Percentiles rank a stretch among this genome's conserved stretches.
Conservation (phyloP, 2,329 filamentous ascomycete species). For the Pseudophaeomoniella oleicola region DNA sequence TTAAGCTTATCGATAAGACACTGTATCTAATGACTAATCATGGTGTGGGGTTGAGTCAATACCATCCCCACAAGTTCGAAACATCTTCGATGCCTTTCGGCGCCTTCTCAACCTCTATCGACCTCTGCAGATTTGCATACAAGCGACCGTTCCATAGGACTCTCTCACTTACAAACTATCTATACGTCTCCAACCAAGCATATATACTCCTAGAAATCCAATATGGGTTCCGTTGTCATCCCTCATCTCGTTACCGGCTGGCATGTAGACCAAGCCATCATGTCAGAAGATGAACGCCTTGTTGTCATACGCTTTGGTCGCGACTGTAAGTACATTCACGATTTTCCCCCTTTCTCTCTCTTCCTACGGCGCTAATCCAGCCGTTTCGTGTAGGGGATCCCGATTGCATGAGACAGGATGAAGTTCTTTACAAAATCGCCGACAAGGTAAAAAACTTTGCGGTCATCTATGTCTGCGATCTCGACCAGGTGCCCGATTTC, state of each 20-base stretch:
- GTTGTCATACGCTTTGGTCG: slow-evolving; percentile 89
- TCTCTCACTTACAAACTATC: too few relatives aligned
- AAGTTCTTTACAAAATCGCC: slow-evolving; percentile 87
- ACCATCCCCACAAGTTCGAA: too few relatives aligned
- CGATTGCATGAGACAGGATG: slow-evolving; percentile 62
- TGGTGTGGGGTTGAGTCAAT: too few relatives aligned
- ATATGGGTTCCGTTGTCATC: slow-evolving; percentile 81
- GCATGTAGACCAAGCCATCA: slow-evolving; percentile 97
- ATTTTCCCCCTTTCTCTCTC: slow-evolving; percentile 7
- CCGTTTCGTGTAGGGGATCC: slow-evolving; percentile 36
- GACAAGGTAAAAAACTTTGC: slow-evolving; percentile 89
- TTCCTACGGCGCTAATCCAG: too few relatives aligned
- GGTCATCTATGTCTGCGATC: slow-evolving; percentile 85
- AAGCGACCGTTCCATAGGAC: too few relatives aligned
- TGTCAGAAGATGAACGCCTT: slow-evolving; percentile 77
- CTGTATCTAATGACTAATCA: too few relatives aligned
- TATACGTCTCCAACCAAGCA: too few relatives aligned
- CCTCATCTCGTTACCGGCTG: slow-evolving; percentile 84
- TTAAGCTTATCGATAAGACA: too few relatives aligned
- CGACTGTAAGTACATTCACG: slow-evolving; percentile 38
- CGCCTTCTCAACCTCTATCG: too few relatives aligned
- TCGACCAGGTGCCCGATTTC: slow-evolving; percentile 82
- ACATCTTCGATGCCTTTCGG: too few relatives aligned
- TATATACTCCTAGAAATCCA: too few relatives aligned
- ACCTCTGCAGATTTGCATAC: too few relatives aligned